A percentile compares a stretch with the other conserved stretches of the same genome.
Conservation (phyloP, 2,329 filamentous ascomycete species). For the Aspergillus nomiae region DNA sequence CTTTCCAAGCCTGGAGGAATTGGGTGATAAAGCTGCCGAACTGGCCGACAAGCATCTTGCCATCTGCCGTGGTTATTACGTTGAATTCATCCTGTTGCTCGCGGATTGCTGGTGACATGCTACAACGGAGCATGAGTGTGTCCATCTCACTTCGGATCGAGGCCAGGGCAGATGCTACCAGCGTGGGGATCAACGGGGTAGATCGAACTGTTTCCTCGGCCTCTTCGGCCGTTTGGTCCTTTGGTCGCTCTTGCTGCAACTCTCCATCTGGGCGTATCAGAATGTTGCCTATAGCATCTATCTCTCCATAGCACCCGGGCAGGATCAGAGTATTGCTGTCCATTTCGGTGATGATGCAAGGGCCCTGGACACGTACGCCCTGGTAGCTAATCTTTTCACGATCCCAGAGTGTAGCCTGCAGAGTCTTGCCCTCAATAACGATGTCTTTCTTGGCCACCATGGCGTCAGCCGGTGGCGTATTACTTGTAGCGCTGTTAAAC, state of each 20-base stretch:
- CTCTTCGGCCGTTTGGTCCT: conserved; percentile 38
- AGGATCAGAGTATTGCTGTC: conserved; percentile 55
- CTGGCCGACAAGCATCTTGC: conserved; percentile 56
- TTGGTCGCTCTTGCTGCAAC: conserved; percentile 8
- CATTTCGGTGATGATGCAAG: conserved; percentile 54
- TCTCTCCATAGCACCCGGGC: conserved; percentile 50
- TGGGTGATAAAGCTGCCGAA: conserved; percentile 54
- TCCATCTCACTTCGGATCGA: conserved; percentile 55
- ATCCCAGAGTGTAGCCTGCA: conserved; percentile 50
- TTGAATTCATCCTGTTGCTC: conserved; percentile 58
- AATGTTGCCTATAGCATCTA: conserved; percentile 53
- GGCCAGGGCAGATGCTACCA: conserved; percentile 49
- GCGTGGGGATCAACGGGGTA: conserved; percentile 47
- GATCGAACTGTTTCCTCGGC: conserved; percentile 40
- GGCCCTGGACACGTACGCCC: conserved; percentile 45
- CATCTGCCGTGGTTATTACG: conserved; percentile 52
- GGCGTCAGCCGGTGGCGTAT: conserved; percentile 37
- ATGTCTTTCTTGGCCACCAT: conserved; percentile 44
- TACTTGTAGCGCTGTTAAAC: conserved; percentile 30
- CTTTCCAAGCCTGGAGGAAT: conserved; percentile 51
- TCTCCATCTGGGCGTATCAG: conserved; percentile 46
- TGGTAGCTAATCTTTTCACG: conserved; percentile 44
- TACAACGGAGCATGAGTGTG: conserved; percentile 53
- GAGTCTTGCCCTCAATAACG: conserved; percentile 41
- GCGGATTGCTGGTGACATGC: conserved; percentile 54